Percentiles rank a stretch among this genome's conserved stretches.
Evolutionary conservation across 2,329 filamentous ascomycete genomes (phyloP).

Genomic region (Verticillium tricorpus): DNA sequence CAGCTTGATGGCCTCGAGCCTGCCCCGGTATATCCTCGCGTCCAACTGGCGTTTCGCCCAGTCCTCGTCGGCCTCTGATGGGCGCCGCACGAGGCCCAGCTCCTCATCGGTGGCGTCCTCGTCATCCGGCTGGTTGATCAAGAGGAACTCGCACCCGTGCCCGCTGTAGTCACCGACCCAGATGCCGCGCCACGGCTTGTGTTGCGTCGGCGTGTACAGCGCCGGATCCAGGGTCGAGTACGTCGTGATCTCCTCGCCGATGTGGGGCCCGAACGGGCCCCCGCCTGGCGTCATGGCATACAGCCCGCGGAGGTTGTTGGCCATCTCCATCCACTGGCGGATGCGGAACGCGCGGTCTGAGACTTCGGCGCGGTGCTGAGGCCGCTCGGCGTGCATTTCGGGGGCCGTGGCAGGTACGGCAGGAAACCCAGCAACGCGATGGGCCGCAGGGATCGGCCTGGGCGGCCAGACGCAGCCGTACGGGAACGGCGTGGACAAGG

Average conservation of each 20-base stretch:
- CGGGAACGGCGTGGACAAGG: slow-evolving; percentile 27
- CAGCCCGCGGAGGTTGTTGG: slow-evolving; percentile 3
- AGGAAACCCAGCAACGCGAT: slow-evolving; percentile 41
- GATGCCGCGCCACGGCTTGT: slow-evolving; percentile 83
- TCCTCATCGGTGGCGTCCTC: slow-evolving; percentile 43
- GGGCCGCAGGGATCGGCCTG: slow-evolving; percentile 57
- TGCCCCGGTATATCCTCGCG: slow-evolving; percentile 55
- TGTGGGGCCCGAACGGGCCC: slow-evolving; percentile 22
- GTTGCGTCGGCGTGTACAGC: slow-evolving; percentile 73
- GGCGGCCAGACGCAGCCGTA: slow-evolving; percentile 72
- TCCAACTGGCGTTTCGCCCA: slow-evolving; percentile 40
- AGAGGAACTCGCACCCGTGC: slow-evolving; percentile 84
- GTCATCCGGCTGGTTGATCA: slow-evolving; percentile 72
- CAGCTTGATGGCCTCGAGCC: slow-evolving; percentile 80
- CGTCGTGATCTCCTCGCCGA: slow-evolving; percentile 55
- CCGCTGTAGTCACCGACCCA: slow-evolving; percentile 88
- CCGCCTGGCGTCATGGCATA: background rate
- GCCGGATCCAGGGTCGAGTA: slow-evolving; percentile 66
- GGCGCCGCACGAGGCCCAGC: slow-evolving; percentile 31
- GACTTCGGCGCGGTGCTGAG: slow-evolving; percentile 51
- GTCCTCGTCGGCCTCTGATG: slow-evolving; percentile 39
- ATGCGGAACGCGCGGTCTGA: slow-evolving; percentile 70
- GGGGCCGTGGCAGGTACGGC: slow-evolving; percentile 17
- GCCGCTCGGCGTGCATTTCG: slow-evolving; percentile 26
- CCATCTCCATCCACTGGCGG: slow-evolving; percentile 71